Evolutionary conservation across 2,329 filamentous ascomycete genomes (phyloP).

Genomic region (Zasmidium cellare): DNA sequence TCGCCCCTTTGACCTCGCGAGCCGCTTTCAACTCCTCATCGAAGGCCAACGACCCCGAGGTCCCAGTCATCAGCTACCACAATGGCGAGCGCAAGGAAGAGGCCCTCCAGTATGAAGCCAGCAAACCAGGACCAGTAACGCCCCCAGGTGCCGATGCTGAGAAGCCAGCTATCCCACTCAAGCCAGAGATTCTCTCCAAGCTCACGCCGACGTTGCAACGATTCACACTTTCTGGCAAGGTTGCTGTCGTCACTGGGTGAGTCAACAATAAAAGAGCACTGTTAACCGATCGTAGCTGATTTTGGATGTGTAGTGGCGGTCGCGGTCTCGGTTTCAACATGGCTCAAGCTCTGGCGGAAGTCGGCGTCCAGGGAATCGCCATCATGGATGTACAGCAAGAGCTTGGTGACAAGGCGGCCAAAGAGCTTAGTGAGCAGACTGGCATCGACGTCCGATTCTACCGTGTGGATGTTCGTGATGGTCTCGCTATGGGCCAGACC

Average conservation of each 20-base stretch:
- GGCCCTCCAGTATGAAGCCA: conserved; percentile 26
- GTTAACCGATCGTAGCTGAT: conserved; percentile 19
- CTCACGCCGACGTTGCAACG: conserved; percentile 67
- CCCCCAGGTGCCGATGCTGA: conserved; percentile 35
- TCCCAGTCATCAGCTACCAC: conserved; percentile 34
- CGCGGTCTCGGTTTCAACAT: conserved; percentile 78
- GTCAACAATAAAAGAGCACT: conserved; percentile 22
- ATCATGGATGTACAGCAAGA: conserved; percentile 78
- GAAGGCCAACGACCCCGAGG: conserved; percentile 29
- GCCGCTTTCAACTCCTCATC: conserved; percentile 26
- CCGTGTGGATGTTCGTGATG: conserved; percentile 76
- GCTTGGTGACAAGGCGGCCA: conserved; percentile 68
- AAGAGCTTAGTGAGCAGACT: conserved; percentile 70
- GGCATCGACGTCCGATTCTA: conserved; percentile 73
- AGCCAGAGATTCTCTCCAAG: conserved; percentile 43
- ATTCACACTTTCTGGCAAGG: conserved; percentile 64
- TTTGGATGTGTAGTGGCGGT: conserved; percentile 58
- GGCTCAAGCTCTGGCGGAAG: conserved; percentile 74
- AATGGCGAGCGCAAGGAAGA: conserved; percentile 34
- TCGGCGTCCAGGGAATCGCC: conserved; percentile 70
- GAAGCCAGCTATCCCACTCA: conserved; percentile 33
- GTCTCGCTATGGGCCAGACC: conserved; percentile 66
- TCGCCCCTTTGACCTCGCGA: conserved; percentile 18
- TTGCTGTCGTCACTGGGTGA: conserved; percentile 70
- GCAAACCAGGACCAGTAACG: conserved; percentile 30